These are phyloP conservation scores for Apiospora phragmitis DNA, from an alignment of 2,329 filamentous ascomycete genomes.

Conservation along the genomic window DNA sequence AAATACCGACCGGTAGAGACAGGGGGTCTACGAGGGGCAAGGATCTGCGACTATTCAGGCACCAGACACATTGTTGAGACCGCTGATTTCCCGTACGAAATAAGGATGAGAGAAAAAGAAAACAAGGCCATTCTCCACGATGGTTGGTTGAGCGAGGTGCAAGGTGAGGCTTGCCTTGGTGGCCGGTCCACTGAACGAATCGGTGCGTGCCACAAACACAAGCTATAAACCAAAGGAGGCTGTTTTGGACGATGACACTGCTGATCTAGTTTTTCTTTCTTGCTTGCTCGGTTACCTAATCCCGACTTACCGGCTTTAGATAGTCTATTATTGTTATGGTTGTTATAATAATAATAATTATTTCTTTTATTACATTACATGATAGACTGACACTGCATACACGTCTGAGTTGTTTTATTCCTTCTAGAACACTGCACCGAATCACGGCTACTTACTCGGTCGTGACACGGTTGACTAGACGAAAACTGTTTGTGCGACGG, in stretches of 20 bases:
- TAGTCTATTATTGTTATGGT: neutral
- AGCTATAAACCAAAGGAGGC: neutral
- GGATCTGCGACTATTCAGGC: slow-evolving; percentile 3
- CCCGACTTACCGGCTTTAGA: neutral
- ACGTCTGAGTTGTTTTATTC: neutral
- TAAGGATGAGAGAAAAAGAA: neutral
- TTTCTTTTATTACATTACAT: neutral
- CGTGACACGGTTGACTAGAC: slow-evolving; percentile 6
- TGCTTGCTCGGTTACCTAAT: neutral
- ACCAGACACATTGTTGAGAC: slow-evolving; percentile 2
- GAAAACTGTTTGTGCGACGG: neutral
- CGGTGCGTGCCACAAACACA: slow-evolving; percentile 2
- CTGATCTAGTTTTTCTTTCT: neutral
- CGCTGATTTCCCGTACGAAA: neutral
- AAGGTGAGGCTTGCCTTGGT: neutral
- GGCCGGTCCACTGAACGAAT: neutral
- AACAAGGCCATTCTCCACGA: neutral
- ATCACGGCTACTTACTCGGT: neutral
- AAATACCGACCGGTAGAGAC: slow-evolving; percentile 2
- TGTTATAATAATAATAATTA: no score
- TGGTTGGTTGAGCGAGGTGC: neutral
- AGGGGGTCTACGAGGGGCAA: neutral
- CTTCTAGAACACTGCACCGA: neutral
- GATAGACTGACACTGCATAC: neutral
- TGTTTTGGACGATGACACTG: neutral